phyloP scores from a whole-genome alignment of 306 rosid species.

The Hippophae gyantsensis region DNA sequence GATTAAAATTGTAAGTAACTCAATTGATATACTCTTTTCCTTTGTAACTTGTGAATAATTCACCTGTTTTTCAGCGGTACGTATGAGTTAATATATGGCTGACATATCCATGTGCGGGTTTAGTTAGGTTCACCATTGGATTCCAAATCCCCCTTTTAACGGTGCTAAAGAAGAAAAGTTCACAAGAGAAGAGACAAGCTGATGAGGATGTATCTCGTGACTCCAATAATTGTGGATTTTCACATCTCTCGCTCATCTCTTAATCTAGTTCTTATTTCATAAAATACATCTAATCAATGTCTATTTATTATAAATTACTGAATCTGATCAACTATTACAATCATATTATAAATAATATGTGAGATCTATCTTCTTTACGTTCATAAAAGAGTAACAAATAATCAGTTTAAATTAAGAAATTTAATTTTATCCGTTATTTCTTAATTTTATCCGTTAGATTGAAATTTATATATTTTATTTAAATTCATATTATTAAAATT shows the following conservation, averaged over 20 bases:
- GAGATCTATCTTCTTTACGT: too few species aligned
- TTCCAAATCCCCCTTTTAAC: constrained; percentile 28
- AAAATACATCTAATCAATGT: too few species aligned
- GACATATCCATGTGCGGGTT: neutral
- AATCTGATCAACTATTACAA: too few species aligned
- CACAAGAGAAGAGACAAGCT: constrained; percentile 16
- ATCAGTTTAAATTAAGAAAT: too few species aligned
- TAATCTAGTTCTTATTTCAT: neutral
- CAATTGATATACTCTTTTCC: neutral
- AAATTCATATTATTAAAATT: too few species aligned
- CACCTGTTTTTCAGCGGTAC: neutral
- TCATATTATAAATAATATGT: too few species aligned
- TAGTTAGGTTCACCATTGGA: constrained; percentile 28
- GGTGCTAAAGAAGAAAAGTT: constrained; percentile 15
- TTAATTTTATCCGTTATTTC: too few species aligned
- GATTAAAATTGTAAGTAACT: neutral
- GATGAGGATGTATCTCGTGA: constrained; percentile 23
- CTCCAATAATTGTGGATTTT: constrained; percentile 30
- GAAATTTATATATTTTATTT: too few species aligned
- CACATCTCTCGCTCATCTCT: constrained; percentile 4
- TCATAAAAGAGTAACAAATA: too few species aligned
- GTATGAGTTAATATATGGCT: neutral
- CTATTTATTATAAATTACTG: too few species aligned
- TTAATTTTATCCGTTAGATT: too few species aligned
- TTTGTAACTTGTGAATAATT: neutral